A percentile compares a stretch with the other conserved stretches of the same genome.
Conservation (phyloP, 805 yeast genomes). For the Barnettozyma pratensis region DNA sequence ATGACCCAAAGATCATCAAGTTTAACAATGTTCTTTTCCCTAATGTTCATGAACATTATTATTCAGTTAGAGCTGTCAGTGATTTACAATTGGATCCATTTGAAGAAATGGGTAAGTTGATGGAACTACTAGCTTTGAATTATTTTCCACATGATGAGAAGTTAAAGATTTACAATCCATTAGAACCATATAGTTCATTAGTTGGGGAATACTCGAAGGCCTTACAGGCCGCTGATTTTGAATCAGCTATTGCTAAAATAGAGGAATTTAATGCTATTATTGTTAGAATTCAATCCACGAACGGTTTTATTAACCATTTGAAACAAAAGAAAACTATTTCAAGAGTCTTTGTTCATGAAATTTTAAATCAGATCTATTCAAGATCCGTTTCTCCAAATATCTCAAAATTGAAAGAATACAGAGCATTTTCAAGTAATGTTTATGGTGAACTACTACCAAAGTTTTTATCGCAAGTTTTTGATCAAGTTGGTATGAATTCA, state of each 20-base stretch:
- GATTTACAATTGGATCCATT: conserved; percentile 58
- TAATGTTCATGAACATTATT: conserved; percentile 43
- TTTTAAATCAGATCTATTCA: conserved; percentile 67
- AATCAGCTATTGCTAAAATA: conserved; percentile 29
- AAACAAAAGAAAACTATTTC: conserved; percentile 30
- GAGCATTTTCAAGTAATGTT: conserved; percentile 85
- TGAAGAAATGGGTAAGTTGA: conserved; percentile 50
- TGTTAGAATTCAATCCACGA: conserved; percentile 26
- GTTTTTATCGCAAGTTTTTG: conserved; percentile 63
- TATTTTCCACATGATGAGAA: conserved; percentile 36
- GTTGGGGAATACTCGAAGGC: conserved; percentile 34
- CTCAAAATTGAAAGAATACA: conserved; percentile 57
- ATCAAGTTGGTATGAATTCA: conserved; percentile 49
- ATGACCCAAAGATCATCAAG: conserved; percentile 22
- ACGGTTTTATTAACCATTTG: conserved; percentile 29
- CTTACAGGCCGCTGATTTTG: conserved; percentile 26
- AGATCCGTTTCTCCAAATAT: conserved; percentile 77
- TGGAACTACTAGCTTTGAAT: conserved; percentile 36
- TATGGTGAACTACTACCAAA: conserved; percentile 87
- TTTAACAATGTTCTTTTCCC: conserved; percentile 34
- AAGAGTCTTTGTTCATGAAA: conserved; percentile 51
- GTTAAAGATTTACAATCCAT: conserved; percentile 29
- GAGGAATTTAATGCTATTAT: conserved; percentile 41
- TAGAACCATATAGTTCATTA: conserved; percentile 32
- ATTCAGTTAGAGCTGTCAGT: conserved; percentile 41